Conservation (phyloP, 805 yeast species). For the Saturnispora galanensis region DNA sequence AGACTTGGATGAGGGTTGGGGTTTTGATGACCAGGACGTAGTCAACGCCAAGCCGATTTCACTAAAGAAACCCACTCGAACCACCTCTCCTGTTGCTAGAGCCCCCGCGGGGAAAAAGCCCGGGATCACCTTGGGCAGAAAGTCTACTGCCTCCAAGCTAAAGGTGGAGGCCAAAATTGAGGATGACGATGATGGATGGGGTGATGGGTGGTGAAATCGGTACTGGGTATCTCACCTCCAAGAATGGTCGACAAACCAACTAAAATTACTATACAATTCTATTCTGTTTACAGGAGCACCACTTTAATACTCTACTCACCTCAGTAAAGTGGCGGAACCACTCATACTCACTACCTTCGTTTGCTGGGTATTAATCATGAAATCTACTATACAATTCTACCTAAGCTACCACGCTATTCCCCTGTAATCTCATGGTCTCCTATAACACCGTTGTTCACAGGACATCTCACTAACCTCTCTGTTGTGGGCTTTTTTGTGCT, state of each 20-base stretch:
- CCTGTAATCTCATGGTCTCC: conserved; percentile 13
- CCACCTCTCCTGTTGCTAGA: background rate
- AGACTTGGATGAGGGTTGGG: conserved; percentile 25
- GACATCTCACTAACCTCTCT: conserved; percentile 54
- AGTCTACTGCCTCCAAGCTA: conserved; percentile 17
- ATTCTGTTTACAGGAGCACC: too few species aligned
- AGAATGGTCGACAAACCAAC: background rate
- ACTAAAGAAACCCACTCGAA: conserved; percentile 1
- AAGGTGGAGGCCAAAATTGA: conserved; percentile 26
- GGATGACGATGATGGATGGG: conserved; percentile 35
- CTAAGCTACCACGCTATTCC: background rate
- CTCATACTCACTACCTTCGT: too few species aligned
- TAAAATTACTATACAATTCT: background rate
- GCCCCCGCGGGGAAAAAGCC: conserved; percentile 4
- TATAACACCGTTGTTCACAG: conserved; percentile 33
- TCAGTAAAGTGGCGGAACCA: too few species aligned
- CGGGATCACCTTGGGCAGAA: background rate
- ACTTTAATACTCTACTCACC: too few species aligned
- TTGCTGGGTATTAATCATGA: background rate
- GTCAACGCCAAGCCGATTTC: conserved; percentile 1
- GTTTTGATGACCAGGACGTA: conserved; percentile 18
- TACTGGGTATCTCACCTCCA: background rate
- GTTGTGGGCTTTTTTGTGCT: conserved; percentile 38
- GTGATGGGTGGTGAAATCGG: conserved; percentile 31
- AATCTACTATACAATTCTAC: background rate